A percentile compares a stretch with the other conserved stretches of the same genome.
Conservation (phyloP, 192 early-diverging fungal species). For the Backusella circina region DNA sequence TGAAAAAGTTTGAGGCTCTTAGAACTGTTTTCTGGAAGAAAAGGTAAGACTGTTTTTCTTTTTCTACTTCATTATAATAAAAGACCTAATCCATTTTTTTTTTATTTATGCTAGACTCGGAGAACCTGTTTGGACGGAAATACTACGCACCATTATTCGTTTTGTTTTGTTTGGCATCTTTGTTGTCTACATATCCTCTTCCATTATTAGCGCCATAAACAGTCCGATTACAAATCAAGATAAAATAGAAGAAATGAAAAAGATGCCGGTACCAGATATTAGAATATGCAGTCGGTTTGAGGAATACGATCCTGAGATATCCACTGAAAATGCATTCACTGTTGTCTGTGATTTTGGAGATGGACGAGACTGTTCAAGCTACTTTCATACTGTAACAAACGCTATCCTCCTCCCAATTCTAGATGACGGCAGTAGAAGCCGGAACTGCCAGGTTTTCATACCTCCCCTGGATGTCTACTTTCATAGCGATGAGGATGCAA, state of each 20-base stretch:
- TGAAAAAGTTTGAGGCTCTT: too few relatives aligned
- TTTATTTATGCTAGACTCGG: background rate
- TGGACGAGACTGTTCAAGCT: too few relatives aligned
- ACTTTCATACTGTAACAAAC: too few relatives aligned
- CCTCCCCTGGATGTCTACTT: background rate
- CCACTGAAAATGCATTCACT: too few relatives aligned
- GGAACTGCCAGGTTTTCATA: background rate
- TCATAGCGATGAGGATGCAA: background rate
- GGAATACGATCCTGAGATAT: too few relatives aligned
- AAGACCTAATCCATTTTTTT: too few relatives aligned
- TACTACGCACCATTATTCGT: slow-evolving; percentile 5
- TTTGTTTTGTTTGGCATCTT: slow-evolving; percentile 1
- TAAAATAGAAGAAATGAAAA: background rate
- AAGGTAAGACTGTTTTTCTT: too few relatives aligned
- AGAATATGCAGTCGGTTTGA: too few relatives aligned
- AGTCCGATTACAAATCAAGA: background rate
- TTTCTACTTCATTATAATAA: too few relatives aligned
- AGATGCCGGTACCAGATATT: background rate
- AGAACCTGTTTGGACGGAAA: slow-evolving; percentile 18
- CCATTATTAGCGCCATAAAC: background rate
- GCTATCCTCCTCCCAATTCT: too few relatives aligned
- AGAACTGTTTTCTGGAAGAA: too few relatives aligned
- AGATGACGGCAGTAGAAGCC: background rate
- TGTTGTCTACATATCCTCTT: background rate
- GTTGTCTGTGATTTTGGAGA: too few relatives aligned